These are phyloP conservation scores for Moricandia arvensis DNA, from an alignment of 345 rosid genomes.

Conservation along the genomic window DNA sequence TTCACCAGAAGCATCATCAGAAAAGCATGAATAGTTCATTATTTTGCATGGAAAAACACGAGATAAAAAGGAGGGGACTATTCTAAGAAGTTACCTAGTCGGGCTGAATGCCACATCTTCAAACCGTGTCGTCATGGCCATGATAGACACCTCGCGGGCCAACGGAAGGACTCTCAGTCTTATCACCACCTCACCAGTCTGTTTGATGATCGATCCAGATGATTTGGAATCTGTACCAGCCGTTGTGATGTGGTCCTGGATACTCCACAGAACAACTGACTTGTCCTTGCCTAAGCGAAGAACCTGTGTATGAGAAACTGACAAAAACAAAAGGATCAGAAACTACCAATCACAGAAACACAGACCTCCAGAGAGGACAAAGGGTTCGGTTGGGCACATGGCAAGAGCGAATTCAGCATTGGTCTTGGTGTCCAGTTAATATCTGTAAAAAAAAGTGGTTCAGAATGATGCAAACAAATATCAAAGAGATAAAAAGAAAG, in stretches of 20 bases:
- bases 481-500: not conserved
- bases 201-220: slow-evolving; percentile 74
- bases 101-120: slow-evolving; percentile 98
- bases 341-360: slow-evolving; percentile 22
- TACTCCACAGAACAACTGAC: slow-evolving; percentile 93
- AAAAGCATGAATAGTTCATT: slow-evolving; percentile 50
- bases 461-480: slow-evolving; percentile 14
- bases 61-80: not conserved
- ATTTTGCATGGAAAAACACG: slow-evolving; percentile 33
- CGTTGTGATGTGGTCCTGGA: slow-evolving; percentile 90
- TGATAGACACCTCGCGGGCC: slow-evolving; percentile 90
- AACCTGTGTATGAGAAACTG: slow-evolving; percentile 32
- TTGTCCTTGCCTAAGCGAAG: slow-evolving; percentile 85
- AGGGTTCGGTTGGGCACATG: slow-evolving; percentile 96
- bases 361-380: slow-evolving; percentile 98
- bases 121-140: slow-evolving; percentile 94
- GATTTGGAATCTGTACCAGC: slow-evolving; percentile 64
- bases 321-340: not conserved
- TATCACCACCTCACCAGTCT: slow-evolving; percentile 65
- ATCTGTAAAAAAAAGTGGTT: slow-evolving; percentile 50
- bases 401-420: slow-evolving; percentile 99
- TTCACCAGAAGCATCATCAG: slow-evolving; percentile 32
- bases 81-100: slow-evolving; percentile 62
- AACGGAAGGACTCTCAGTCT: slow-evolving; percentile 65
- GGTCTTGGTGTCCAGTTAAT: slow-evolving; percentile 93